These are phyloP conservation scores for Pisolithus albus DNA, from an alignment of 768 basidiomycete genomes.

Conservation along the genomic window DNA sequence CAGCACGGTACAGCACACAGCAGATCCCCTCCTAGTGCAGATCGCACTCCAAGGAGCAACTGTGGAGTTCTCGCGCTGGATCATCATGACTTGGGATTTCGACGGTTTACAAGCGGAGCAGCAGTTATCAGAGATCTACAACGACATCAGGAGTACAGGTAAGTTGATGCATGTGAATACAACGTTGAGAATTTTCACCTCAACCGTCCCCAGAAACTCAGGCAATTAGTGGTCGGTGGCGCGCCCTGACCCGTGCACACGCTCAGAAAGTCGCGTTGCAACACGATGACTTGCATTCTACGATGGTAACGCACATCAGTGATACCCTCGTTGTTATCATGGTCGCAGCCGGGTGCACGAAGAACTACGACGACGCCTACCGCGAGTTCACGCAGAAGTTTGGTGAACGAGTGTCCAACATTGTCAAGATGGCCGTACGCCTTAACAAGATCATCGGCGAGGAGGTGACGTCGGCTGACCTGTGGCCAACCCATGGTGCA, in stretches of 20 bases:
- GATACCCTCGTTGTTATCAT: conserved; percentile 39
- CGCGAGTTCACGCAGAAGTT: conserved; percentile 28
- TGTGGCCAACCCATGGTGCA: conserved; percentile 43
- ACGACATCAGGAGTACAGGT: conserved; percentile 40
- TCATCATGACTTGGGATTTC: conserved; percentile 31
- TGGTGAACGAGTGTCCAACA: conserved; percentile 29
- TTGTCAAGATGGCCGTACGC: conserved; percentile 26
- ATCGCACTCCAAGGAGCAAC: conserved; percentile 30
- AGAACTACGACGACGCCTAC: conserved; percentile 25
- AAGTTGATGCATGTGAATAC: conserved; percentile 6
- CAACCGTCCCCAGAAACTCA: conserved; percentile 35
- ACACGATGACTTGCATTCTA: conserved; percentile 26
- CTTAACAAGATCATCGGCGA: conserved; percentile 48
- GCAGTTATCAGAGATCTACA: conserved; percentile 29
- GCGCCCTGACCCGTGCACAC: conserved; percentile 46
- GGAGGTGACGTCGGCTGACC: conserved; percentile 49
- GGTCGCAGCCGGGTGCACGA: conserved; percentile 34
- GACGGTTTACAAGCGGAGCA: conserved; percentile 25
- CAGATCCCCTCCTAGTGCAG: conserved; percentile 35
- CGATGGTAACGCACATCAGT: conserved; percentile 39
- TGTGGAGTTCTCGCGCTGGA: conserved; percentile 27
- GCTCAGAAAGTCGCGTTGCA: conserved; percentile 28
- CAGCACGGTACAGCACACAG: conserved; percentile 18
- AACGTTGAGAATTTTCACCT: neutral
- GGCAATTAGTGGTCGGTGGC: conserved; percentile 49